These are phyloP conservation scores for Colletotrichum incanum DNA, from an alignment of 2,329 filamentous ascomycete species.

Conservation along the genomic window DNA sequence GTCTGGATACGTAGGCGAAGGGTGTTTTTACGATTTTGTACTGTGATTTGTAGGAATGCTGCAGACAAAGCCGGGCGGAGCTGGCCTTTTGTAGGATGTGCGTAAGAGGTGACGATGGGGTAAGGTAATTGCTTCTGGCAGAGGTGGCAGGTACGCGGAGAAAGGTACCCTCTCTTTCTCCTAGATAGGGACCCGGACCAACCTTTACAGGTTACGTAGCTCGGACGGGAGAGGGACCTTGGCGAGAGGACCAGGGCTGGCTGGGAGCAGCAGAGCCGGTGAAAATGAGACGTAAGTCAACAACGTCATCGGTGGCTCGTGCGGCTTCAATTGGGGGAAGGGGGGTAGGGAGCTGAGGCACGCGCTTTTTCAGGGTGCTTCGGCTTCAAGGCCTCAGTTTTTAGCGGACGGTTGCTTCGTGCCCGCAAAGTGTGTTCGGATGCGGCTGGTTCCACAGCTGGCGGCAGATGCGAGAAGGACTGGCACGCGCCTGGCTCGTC, in stretches of 20 bases:
- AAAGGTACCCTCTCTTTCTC: slow-evolving; percentile 5
- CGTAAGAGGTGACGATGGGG: slow-evolving; percentile 43
- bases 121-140: slow-evolving; percentile 21
- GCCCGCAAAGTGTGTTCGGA: not conserved
- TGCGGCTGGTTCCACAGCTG: slow-evolving; percentile 9
- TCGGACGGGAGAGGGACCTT: slow-evolving; percentile 18
- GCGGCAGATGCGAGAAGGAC: slow-evolving; percentile 6
- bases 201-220: slow-evolving; percentile 25
- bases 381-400: not conserved
- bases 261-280: slow-evolving; percentile 18
- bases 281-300: slow-evolving; percentile 41
- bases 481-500: not conserved
- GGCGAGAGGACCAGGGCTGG: slow-evolving; percentile 25
- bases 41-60: slow-evolving; percentile 29
- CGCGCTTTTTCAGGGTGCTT: slow-evolving; percentile 12
- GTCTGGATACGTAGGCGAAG: slow-evolving; percentile 2
- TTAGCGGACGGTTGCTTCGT: not conserved
- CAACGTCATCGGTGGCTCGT: slow-evolving; percentile 46
- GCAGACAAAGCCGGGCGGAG: slow-evolving; percentile 33
- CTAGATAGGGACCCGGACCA: slow-evolving; percentile 19
- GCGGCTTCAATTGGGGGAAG: slow-evolving; percentile 14
- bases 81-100: slow-evolving; percentile 43
- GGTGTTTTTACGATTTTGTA: not conserved
- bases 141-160: slow-evolving; percentile 38
- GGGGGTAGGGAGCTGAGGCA: slow-evolving; percentile 22